A percentile compares a stretch with the other conserved stretches of the same genome.
Evolutionary conservation across 2,329 filamentous ascomycete genomes (phyloP).

Genomic region (Trichophyton rubrum): DNA sequence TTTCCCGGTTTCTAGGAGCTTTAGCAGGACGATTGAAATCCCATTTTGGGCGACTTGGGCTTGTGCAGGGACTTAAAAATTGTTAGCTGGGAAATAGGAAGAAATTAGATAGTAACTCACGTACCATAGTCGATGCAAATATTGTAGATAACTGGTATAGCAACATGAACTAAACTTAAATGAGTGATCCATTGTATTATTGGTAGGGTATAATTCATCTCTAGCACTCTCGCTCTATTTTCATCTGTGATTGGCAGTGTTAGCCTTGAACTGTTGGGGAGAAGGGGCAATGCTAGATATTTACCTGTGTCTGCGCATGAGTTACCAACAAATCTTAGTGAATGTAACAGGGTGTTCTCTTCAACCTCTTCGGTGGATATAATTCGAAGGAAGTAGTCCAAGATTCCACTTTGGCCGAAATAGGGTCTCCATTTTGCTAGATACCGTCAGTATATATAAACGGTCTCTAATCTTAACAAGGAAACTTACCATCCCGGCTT

Average conservation of each 20-base stretch:
- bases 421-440: slow-evolving; percentile 30
- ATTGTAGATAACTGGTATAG: slow-evolving; percentile 35
- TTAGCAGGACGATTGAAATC: slow-evolving; percentile 27
- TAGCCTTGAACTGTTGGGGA: neutral
- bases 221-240: slow-evolving; percentile 30
- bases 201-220: slow-evolving; percentile 27
- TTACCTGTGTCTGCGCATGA: slow-evolving; percentile 35
- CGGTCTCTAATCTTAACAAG: neutral
- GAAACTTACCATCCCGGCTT: slow-evolving; percentile 31
- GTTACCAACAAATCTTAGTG: slow-evolving; percentile 33
- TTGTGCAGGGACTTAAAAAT: slow-evolving; percentile 26
- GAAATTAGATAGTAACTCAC: neutral
- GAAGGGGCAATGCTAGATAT: neutral
- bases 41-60: slow-evolving; percentile 26
- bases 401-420: slow-evolving; percentile 29
- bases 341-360: slow-evolving; percentile 26
- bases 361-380: slow-evolving; percentile 22
- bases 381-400: slow-evolving; percentile 32
- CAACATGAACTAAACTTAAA: slow-evolving; percentile 26
- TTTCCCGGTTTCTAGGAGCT: slow-evolving; percentile 22
- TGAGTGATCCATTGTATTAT: slow-evolving; percentile 27
- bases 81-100: neutral
- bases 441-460: neutral
- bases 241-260: slow-evolving; percentile 22
- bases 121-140: slow-evolving; percentile 35